phyloP scores from a whole-genome alignment of 257 asterid genomes.

The Solanum lycopersicoides region DNA sequence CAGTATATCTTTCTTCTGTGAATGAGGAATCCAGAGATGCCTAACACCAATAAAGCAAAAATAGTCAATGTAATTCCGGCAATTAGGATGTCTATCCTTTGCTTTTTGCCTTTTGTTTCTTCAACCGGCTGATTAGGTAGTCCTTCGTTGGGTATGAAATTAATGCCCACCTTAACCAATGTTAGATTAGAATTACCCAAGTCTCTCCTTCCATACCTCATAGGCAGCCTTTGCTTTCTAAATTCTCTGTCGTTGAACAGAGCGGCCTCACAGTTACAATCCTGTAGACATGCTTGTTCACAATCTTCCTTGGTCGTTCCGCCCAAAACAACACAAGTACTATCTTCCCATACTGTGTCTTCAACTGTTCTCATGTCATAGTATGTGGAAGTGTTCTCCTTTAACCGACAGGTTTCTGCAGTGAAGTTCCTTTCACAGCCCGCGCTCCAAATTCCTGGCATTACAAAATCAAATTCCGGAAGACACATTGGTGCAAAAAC shows the following conservation, averaged over 20 bases:
- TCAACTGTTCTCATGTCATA: conserved; percentile 1
- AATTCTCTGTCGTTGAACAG: conserved; percentile 9
- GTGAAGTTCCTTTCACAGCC: conserved; percentile 21
- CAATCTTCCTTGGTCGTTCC: conserved; percentile 15
- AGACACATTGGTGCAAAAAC: conserved; percentile 29
- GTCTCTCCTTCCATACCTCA: conserved; percentile 24
- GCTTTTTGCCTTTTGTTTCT: not conserved
- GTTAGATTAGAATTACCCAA: not conserved
- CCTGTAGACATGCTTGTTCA: conserved; percentile 21
- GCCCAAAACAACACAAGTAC: not conserved
- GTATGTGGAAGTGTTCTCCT: not conserved
- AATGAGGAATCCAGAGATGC: conserved; percentile 1
- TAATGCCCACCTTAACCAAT: conserved; percentile 13
- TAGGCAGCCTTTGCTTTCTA: conserved; percentile 38
- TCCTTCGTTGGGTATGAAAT: not conserved
- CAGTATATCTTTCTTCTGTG: conserved; percentile 21
- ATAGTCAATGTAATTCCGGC: conserved; percentile 6
- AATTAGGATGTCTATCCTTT: conserved; percentile 3
- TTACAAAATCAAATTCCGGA: conserved; percentile 24
- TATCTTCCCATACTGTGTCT: conserved; percentile 19
- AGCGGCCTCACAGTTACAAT: conserved; percentile 44
- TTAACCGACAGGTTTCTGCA: conserved; percentile 3
- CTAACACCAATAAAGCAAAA: conserved; percentile 11
- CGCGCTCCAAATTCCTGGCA: conserved; percentile 10
- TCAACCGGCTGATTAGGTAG: not conserved